Evolutionary conservation across 441 rosid genomes (phyloP).

Genomic region (Erysimum cheiri): DNA sequence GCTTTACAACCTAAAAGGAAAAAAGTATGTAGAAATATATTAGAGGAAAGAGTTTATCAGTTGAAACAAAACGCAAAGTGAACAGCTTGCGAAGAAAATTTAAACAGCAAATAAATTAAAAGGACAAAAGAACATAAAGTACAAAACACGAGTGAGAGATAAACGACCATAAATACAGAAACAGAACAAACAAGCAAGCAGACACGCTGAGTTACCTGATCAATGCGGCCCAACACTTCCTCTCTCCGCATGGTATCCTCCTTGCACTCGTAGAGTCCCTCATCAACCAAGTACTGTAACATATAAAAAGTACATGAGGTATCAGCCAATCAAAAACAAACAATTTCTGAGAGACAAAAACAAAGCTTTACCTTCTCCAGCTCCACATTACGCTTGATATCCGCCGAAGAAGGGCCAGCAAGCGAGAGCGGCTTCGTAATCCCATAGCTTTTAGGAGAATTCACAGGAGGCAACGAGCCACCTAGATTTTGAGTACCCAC

Average conservation of each 20-base stretch:
- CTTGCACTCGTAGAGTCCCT: conserved; percentile 62
- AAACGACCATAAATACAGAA: not conserved
- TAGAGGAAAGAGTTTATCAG: not conserved
- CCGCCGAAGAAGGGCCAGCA: conserved; percentile 62
- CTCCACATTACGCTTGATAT: conserved; percentile 60
- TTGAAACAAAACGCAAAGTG: conserved; percentile 7
- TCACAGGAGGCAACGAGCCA: conserved; percentile 39
- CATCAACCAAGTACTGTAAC: conserved; percentile 55
- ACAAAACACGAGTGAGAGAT: too few species aligned
- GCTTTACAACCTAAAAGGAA: conserved; percentile 57
- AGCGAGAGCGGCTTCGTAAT: conserved; percentile 71
- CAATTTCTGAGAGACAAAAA: not conserved
- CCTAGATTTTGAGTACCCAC: conserved; percentile 52
- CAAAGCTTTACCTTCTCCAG: conserved; percentile 54
- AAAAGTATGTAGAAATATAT: conserved; percentile 8
- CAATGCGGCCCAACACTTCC: conserved; percentile 58
- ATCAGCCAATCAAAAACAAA: not conserved
- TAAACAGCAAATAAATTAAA: too few species aligned
- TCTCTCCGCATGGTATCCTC: conserved; percentile 66
- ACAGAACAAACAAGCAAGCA: not conserved
- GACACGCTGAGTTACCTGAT: conserved; percentile 48
- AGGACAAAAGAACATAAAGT: too few species aligned
- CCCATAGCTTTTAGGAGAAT: conserved; percentile 49
- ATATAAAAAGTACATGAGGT: not conserved
- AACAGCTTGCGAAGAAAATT: conserved; percentile 2